phyloP scores from a whole-genome alignment of 2,329 filamentous ascomycete species.

The Fusarium sambucinum region DNA sequence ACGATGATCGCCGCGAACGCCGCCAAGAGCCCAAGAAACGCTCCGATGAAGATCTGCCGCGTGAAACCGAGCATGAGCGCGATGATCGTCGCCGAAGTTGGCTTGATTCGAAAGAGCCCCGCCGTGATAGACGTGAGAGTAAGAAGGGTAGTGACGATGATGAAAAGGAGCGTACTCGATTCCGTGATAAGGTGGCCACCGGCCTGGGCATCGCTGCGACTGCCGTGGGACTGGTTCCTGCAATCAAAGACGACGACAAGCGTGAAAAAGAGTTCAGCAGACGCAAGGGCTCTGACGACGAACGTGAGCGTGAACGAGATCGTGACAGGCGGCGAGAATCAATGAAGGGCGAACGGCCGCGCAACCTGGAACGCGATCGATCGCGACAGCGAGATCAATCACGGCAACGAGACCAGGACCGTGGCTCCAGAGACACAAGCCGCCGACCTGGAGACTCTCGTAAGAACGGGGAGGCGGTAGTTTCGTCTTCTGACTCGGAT shows the following conservation, averaged over 20 bases:
- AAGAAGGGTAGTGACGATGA: conserved; percentile 52
- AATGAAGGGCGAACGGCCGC: conserved; percentile 1
- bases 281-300: conserved; percentile 52
- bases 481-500: conserved; percentile 57
- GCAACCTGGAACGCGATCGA: conserved; percentile 31
- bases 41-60: conserved; percentile 50
- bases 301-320: conserved; percentile 44
- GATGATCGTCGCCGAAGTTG: conserved; percentile 48
- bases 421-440: conserved; percentile 48
- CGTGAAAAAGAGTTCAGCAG: conserved; percentile 51
- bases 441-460: conserved; percentile 56
- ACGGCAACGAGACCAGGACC: conserved; percentile 41
- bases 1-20: conserved; percentile 59
- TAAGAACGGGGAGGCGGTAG: conserved; percentile 52
- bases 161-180: conserved; percentile 57
- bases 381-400: conserved; percentile 39
- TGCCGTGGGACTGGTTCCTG: conserved; percentile 59
- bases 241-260: conserved; percentile 56
- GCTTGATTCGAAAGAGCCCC: conserved; percentile 45
- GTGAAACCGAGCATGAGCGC: conserved; percentile 48
- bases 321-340: conserved; percentile 21
- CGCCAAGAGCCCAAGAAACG: conserved; percentile 50
- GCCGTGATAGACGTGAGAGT: conserved; percentile 49
- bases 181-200: conserved; percentile 62
- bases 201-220: conserved; percentile 64